Evolutionary conservation across 2,329 filamentous ascomycete genomes (phyloP), one percentile per base, ranked within the genome.

Genomic region (Cladosporium colombiae): DNA sequence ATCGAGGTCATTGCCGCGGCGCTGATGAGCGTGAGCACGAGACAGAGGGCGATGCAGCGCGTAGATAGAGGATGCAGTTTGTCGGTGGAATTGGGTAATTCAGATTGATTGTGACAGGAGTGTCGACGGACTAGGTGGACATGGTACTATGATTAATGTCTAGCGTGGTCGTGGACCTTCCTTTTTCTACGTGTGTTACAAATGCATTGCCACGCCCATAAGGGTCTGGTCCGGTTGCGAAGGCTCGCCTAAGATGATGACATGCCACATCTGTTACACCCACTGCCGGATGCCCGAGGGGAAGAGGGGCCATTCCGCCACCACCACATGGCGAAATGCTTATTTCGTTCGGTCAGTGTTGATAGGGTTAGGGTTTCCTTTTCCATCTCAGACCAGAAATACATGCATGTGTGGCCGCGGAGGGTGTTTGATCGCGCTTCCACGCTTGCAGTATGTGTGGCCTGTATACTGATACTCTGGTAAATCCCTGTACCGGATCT

Each of bases 1-100:
- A 89, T 82, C 66, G 80, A 79, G 56, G 86, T 84, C 81, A 89
- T 83, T 73, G 78, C 81, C 75, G 75, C 78, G 62, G 79, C 72
- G 74, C 79, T 59, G 68, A 68, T 23, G 18, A 69, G 31, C 29
- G 76, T 66, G 61, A 79, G 70, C 64, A 78, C 73, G 65, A 76
- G 74, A 73, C 81, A 77, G 67, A 79, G 72, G 72, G 81, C 74
- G 23, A n/a, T 21, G 27, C 53, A 53, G 40, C 25, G 31, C 21
- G 55, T 71, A 52, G 65, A 75, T 64, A 31, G 52, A 55, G 52
- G 27, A 55, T 33, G 56, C 37, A 59, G 33, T 59, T n/a, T 59
- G 56, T 46, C 23, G 23, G 35, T 46, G 55, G 46, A 6, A 46
- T 46, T 46, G 40, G 25, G 49, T 53, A 29, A 23, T 35, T 35